Evolutionary conservation across 495 filamentous ascomycete species (phyloP).

Genomic region (Aspergillus carlsbadensis): DNA sequence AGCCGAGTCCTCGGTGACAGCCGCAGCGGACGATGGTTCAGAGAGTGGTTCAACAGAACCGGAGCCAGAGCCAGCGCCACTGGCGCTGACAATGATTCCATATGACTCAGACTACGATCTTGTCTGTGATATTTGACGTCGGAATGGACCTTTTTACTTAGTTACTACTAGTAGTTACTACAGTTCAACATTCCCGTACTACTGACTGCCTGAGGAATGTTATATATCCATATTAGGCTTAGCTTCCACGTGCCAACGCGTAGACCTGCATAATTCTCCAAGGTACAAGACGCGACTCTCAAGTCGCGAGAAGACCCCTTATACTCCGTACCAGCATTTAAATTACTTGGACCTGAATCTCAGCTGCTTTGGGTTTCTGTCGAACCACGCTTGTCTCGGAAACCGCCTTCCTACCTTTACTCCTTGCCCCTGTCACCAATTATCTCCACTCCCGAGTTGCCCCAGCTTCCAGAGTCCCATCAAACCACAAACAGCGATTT

Average conservation of each 20-base stretch:
- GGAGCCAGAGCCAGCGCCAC: background rate
- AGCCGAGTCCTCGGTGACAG: background rate
- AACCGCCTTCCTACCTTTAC: no score
- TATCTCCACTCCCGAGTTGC: background rate
- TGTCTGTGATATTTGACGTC: constrained; percentile 11
- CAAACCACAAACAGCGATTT: background rate
- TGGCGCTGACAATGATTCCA: constrained; percentile 15
- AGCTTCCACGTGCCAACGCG: constrained; percentile 19
- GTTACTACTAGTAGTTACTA: background rate
- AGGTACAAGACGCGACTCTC: constrained; percentile 8
- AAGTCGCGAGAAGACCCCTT: background rate
- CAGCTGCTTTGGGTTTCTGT: no score
- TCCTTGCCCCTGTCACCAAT: no score
- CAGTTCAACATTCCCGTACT: background rate
- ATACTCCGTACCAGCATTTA: no score
- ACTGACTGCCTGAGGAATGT: constrained; percentile 24
- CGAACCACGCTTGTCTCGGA: no score
- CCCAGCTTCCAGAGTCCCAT: background rate
- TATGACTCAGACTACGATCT: constrained; percentile 20
- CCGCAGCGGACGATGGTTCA: background rate
- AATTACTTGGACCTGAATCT: no score
- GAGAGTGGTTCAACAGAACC: background rate
- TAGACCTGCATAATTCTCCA: background rate
- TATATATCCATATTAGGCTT: constrained; percentile 16
- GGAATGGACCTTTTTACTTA: background rate